Conservation (phyloP, 2,329 filamentous ascomycete species). For the Pyrenochaeta sp. region DNA sequence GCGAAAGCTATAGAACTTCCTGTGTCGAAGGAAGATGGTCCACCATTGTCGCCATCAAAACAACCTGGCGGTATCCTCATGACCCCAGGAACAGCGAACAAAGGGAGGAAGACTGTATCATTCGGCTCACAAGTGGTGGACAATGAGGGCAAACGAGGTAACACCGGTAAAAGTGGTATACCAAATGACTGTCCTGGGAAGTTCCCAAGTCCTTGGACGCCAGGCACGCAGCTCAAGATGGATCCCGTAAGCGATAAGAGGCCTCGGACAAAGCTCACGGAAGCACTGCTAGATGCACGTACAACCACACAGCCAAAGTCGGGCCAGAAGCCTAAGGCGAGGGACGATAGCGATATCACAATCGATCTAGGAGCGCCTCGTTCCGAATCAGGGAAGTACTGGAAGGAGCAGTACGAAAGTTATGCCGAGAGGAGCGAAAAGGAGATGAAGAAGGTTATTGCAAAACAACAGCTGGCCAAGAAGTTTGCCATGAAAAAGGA, state of each 20-base stretch:
- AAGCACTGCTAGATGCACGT: conserved; percentile 55
- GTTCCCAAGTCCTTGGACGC: conserved; percentile 61
- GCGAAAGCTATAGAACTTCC: conserved; percentile 27
- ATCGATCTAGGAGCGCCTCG: conserved; percentile 76
- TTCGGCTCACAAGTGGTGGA: conserved; percentile 66
- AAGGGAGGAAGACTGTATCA: conserved; percentile 67
- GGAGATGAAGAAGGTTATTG: conserved; percentile 79
- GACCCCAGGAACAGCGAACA: conserved; percentile 66
- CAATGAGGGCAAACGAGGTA: conserved; percentile 61
- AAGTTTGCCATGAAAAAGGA: conserved; percentile 82
- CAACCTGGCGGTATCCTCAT: conserved; percentile 68
- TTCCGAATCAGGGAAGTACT: conserved; percentile 79
- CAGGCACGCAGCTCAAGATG: conserved; percentile 47
- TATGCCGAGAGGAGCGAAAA: conserved; percentile 76
- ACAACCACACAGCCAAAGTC: conserved; percentile 48
- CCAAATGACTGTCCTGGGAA: conserved; percentile 59
- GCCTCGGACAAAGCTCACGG: conserved; percentile 54
- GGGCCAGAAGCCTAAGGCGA: conserved; percentile 44
- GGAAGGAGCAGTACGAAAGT: conserved; percentile 79
- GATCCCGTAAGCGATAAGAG: conserved; percentile 41
- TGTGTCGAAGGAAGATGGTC: conserved; percentile 29
- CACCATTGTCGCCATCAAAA: conserved; percentile 62
- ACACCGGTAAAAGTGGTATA: conserved; percentile 56
- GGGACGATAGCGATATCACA: conserved; percentile 69
- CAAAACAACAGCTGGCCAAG: conserved; percentile 81